A percentile compares a stretch with the other conserved stretches of the same genome.
Conservation (phyloP, 2,329 filamentous ascomycete species). For the Calonectria pseudoturangicola region DNA sequence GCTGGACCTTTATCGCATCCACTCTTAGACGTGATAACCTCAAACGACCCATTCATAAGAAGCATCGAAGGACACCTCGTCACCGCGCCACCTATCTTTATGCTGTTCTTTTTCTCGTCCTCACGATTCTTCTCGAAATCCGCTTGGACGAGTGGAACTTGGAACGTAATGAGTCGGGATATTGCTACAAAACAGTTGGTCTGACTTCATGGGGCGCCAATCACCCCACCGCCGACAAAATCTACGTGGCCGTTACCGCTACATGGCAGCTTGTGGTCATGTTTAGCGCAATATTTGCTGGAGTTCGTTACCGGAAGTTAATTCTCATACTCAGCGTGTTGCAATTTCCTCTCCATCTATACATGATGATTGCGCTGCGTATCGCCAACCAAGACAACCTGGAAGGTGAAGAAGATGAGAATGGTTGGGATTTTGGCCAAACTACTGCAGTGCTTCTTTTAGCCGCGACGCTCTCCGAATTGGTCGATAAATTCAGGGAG, state of each 20-base stretch:
- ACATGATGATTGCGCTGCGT: constrained; percentile 16
- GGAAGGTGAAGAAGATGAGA: constrained; percentile 12
- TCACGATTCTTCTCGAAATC: constrained; percentile 12
- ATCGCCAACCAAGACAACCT: not conserved
- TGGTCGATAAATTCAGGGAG: not conserved
- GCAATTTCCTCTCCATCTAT: constrained; percentile 3
- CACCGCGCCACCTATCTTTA: constrained; percentile 3
- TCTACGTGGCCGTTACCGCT: not conserved
- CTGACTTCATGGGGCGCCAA: constrained; percentile 6
- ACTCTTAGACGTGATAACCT: not conserved
- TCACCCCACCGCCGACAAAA: not conserved
- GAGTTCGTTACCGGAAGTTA: not conserved
- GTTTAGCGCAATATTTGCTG: constrained; percentile 9
- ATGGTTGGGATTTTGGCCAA: constrained; percentile 15
- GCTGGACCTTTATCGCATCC: constrained; percentile 8
- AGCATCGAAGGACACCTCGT: not conserved
- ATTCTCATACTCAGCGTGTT: not conserved
- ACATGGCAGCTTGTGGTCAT: not conserved
- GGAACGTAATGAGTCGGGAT: not conserved
- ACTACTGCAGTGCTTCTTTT: not conserved
- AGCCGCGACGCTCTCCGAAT: not conserved
- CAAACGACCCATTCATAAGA: not conserved
- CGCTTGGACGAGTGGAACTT: not conserved
- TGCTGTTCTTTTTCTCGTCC: not conserved
- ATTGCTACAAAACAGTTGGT: constrained; percentile 4